Percentiles rank a stretch among this genome's conserved stretches.
phyloP scores from a whole-genome alignment of 345 rosid species.

The Streptanthus diversifolius region DNA sequence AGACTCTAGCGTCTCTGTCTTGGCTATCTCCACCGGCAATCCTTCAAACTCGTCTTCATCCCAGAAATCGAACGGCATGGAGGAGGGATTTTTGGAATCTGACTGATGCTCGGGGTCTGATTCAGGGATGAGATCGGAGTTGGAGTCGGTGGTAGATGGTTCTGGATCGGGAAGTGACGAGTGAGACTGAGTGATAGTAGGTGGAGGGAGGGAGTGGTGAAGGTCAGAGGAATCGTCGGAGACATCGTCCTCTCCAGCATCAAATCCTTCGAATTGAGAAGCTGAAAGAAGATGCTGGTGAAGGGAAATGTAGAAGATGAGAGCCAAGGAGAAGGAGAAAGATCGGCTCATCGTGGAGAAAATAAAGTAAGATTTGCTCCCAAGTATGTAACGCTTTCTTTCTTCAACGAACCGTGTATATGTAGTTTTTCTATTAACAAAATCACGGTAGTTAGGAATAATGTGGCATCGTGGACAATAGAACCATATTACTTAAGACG shows the following conservation, averaged over 20 bases:
- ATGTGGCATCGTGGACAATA: no score
- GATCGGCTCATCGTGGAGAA: background rate
- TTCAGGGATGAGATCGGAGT: constrained; percentile 11
- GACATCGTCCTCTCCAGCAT: constrained; percentile 55
- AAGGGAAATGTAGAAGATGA: constrained; percentile 30
- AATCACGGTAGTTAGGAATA: no score
- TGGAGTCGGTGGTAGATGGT: constrained; percentile 1
- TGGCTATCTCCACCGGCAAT: constrained; percentile 42
- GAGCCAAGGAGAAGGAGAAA: background rate
- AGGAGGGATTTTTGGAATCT: background rate
- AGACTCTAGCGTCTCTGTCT: constrained; percentile 28
- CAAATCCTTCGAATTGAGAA: constrained; percentile 89
- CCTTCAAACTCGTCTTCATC: constrained; percentile 97
- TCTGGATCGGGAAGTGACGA: constrained; percentile 27
- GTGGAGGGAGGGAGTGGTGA: constrained; percentile 43
- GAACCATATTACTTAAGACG: no score
- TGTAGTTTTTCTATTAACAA: no score
- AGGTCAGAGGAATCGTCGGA: constrained; percentile 38
- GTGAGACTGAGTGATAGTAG: constrained; percentile 54
- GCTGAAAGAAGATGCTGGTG: constrained; percentile 34
- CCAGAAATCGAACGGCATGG: constrained; percentile 64
- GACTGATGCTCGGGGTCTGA: constrained; percentile 10
- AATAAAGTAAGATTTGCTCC: background rate
- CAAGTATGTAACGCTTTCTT: background rate
- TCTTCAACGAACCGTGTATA: background rate